These are phyloP conservation scores for Scenedesmus sp. DNA, from an alignment of 163 green algal genomes.

Conservation along the genomic window DNA sequence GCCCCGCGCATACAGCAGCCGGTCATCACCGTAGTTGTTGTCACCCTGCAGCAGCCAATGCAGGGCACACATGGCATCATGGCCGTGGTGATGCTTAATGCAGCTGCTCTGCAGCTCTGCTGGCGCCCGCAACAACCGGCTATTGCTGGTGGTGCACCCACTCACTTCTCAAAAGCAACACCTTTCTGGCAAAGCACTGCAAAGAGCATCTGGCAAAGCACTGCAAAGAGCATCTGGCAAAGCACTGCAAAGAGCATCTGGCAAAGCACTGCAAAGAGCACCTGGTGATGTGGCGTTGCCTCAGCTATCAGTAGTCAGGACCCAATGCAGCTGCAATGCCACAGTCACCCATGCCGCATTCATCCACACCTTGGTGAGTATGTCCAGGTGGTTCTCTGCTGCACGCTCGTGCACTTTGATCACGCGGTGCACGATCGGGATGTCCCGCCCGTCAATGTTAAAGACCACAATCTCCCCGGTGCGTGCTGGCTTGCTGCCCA, in stretches of 20 bases:
- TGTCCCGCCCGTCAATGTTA: slow-evolving; percentile 93
- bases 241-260: background rate
- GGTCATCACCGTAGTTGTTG: slow-evolving; percentile 98
- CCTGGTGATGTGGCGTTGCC: background rate
- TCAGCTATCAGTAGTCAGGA: background rate
- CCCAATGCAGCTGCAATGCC: background rate
- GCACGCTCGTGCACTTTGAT: slow-evolving; percentile 86
- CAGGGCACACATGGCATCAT: background rate
- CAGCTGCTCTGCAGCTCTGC: background rate
- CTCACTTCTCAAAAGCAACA: too few relatives aligned
- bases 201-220: too few relatives aligned
- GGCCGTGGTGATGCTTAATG: background rate
- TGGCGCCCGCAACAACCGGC: too few relatives aligned
- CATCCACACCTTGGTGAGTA: slow-evolving; percentile 86
- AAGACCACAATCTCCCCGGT: slow-evolving; percentile 98
- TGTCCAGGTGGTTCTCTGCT: slow-evolving; percentile 69
- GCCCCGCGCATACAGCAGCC: slow-evolving; percentile 89
- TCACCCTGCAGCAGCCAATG: slow-evolving; percentile 81
- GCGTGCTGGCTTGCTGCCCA: slow-evolving; percentile 77
- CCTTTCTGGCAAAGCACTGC: too few relatives aligned
- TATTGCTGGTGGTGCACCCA: too few relatives aligned
- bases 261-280: background rate
- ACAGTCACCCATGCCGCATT: too few relatives aligned
- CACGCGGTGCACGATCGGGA: slow-evolving; percentile 98
- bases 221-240: background rate